Percentiles rank a stretch among this genome's conserved stretches.
Conservation (phyloP, 1,139 yeast species). For the Torulaspora globosa region DNA sequence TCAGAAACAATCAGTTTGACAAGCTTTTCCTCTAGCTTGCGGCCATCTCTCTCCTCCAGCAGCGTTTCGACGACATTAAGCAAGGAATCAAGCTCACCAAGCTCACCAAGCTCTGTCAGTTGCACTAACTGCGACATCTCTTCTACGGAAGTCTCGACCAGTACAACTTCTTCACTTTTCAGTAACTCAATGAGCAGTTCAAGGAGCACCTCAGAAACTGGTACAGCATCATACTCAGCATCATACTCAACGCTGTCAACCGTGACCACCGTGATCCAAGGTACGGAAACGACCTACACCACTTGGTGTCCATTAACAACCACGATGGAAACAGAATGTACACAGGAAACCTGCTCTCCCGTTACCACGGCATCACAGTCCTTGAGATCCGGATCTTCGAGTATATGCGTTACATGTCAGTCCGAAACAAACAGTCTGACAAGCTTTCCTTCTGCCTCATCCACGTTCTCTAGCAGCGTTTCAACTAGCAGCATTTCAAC, state of each 20-base stretch:
- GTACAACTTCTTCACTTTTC: background rate
- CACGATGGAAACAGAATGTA: background rate
- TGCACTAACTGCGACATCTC: background rate
- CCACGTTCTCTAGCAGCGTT: background rate
- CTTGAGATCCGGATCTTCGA: background rate
- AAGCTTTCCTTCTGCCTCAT: background rate
- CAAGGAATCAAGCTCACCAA: background rate
- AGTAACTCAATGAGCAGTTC: background rate
- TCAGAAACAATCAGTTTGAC: background rate
- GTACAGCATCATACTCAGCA: too few species aligned
- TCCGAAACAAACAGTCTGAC: background rate
- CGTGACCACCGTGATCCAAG: conserved; percentile 3
- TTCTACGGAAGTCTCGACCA: background rate
- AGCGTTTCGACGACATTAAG: background rate
- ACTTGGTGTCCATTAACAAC: conserved; percentile 34
- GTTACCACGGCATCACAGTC: background rate
- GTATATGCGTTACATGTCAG: background rate
- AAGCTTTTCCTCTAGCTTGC: background rate
- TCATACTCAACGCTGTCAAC: conserved; percentile 1
- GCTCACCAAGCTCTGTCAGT: background rate
- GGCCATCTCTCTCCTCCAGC: background rate
- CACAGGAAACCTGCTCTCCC: background rate
- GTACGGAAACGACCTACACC: conserved; percentile 7
- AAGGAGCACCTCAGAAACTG: background rate
- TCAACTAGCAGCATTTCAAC: background rate